Conservation (phyloP, 2,329 filamentous ascomycete species). For the Aspergillus tanneri region DNA sequence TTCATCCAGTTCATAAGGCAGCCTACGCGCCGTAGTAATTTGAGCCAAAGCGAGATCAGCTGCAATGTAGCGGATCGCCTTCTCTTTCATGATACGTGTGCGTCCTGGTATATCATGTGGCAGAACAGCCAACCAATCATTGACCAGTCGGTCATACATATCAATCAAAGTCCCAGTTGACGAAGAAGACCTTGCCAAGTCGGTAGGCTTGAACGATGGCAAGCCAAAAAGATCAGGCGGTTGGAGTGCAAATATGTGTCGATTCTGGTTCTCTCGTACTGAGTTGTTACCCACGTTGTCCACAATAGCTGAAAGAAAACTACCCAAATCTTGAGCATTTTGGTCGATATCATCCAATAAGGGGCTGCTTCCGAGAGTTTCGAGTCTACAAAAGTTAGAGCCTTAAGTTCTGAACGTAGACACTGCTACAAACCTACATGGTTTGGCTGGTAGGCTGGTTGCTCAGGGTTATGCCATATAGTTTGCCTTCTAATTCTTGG, state of each 20-base stretch:
- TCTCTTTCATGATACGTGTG: conserved; percentile 41
- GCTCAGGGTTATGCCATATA: conserved; percentile 5
- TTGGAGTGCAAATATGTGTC: conserved; percentile 21
- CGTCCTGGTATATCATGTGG: conserved; percentile 35
- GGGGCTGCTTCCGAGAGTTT: conserved; percentile 28
- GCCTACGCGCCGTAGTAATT: conserved; percentile 25
- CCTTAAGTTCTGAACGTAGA: not conserved
- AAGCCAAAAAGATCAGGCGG: conserved; percentile 17
- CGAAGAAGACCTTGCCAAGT: conserved; percentile 1
- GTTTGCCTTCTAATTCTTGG: conserved; percentile 17
- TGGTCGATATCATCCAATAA: conserved; percentile 39
- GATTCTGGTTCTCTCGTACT: conserved; percentile 2
- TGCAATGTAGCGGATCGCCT: conserved; percentile 35
- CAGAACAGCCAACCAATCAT: conserved; percentile 38
- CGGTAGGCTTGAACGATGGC: conserved; percentile 13
- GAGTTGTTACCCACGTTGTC: not conserved
- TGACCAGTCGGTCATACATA: conserved; percentile 38
- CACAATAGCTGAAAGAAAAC: conserved; percentile 22
- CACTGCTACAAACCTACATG: conserved; percentile 26
- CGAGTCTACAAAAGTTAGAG: conserved; percentile 30
- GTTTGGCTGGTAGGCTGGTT: conserved; percentile 25
- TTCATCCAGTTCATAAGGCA: not conserved
- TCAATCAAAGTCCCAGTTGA: conserved; percentile 21
- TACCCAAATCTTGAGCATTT: conserved; percentile 30
- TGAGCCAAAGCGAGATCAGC: conserved; percentile 39